These are phyloP conservation scores for Stachybotrys echinatus DNA, from an alignment of 2,329 filamentous ascomycete species.

Conservation along the genomic window DNA sequence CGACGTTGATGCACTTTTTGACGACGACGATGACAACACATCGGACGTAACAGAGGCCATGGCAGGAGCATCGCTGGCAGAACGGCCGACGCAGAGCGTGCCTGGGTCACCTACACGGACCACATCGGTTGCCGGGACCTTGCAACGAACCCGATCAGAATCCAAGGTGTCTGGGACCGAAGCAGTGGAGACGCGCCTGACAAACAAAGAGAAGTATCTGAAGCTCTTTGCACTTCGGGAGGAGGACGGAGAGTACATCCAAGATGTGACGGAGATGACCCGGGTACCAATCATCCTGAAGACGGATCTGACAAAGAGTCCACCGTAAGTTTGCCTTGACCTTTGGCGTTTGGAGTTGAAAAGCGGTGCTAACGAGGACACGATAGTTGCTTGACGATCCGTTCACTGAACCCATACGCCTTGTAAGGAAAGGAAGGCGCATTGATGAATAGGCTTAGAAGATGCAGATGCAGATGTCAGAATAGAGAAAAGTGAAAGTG, in stretches of 20 bases:
- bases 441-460: too few species aligned
- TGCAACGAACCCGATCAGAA: conserved; percentile 88
- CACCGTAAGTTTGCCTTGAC: conserved; percentile 72
- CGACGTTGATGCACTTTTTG: conserved; percentile 92
- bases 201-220: conserved; percentile 94
- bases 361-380: conserved; percentile 13
- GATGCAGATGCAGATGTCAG: not conserved
- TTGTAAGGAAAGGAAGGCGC: conserved; percentile 29
- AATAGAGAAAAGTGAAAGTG: not conserved
- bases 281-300: conserved; percentile 96
- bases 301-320: conserved; percentile 97
- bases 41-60: conserved; percentile 88
- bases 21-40: conserved; percentile 83
- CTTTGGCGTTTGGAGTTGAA: not conserved
- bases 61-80: conserved; percentile 81
- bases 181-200: conserved; percentile 71
- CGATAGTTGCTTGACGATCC: conserved; percentile 72
- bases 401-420: conserved; percentile 75
- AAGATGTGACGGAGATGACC: conserved; percentile 97
- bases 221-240: conserved; percentile 85
- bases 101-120: conserved; percentile 84
- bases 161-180: conserved; percentile 79
- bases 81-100: conserved; percentile 91
- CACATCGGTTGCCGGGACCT: conserved; percentile 58
- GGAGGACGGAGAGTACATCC: conserved; percentile 91